Base-by-base conservation (phyloP, 2,329 filamentous ascomycete species). In the Pseudogymnoascus sp. region DNA sequence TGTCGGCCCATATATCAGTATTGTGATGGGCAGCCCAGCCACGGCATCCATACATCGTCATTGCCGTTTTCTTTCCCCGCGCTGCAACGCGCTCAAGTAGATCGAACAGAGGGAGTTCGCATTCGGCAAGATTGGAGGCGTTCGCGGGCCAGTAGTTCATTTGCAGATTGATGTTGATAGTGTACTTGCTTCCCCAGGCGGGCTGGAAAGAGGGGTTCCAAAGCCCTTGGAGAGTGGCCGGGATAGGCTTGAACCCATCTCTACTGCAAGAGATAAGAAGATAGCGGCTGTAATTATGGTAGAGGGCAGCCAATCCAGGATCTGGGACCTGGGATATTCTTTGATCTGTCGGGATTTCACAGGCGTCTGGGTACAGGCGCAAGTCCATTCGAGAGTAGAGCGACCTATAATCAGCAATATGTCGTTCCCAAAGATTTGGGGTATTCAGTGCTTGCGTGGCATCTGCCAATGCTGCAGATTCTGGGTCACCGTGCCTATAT, bases 141-240 rank as follows among this genome's bases (percentile, higher is more conserved):
- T 73, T 71, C 10, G 71, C 69, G 0, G 71, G 74, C 80, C 79
- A 82, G 67, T 82, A 83, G 66, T 82, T 82, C 80, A 83, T 83
- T 68, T 83, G 76, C 0, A 76, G 71, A 44, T 82, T 83, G 69
- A 82, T 80, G 65, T 82, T 81, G 67, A 82, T 78, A 0, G 80
- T 82, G 63, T 77, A 80, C 65, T 79, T 81, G 23, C 74, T 76
- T 3, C 78, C 78, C 79, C 80, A 82, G 0, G 77, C 71, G 5
- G 76, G 77, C 9, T 73, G 67, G 63, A 78, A 78, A 4, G 73
- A 72, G 0, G 74, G 70, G 60, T 78, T 79, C 78, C 77, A 79
- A 35, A 80, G 74, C 0, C 77, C 78, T 66, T 81, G 78, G 0
- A 79, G 73, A 44, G 75, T 80, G 1, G 78, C 76, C 4, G 78